phyloP scores from a whole-genome alignment of 305 asterid species.

The Solanum hybrid region DNA sequence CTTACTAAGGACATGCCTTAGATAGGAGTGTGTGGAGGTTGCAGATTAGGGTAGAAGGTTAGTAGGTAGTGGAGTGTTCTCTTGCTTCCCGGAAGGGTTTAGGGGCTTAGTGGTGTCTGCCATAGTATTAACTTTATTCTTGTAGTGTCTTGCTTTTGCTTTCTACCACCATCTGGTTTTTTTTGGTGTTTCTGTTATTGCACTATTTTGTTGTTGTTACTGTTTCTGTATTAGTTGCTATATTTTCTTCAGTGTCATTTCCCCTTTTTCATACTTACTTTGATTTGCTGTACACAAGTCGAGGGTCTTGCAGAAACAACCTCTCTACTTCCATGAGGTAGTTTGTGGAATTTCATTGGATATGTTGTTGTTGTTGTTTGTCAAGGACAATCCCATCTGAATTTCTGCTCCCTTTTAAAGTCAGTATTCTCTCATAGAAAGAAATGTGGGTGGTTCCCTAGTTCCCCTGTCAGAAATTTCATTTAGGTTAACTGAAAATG shows the following conservation, averaged over 20 bases:
- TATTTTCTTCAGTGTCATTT: neutral
- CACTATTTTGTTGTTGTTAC: neutral
- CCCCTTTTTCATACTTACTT: neutral
- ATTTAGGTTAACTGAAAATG: neutral
- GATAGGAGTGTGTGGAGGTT: neutral
- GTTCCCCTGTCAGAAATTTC: neutral
- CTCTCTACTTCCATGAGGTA: neutral
- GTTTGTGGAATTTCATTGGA: neutral
- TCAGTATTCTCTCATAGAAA: neutral
- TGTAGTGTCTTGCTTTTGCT: neutral
- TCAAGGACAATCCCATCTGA: neutral
- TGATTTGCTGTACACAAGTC: neutral
- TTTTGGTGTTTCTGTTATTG: neutral
- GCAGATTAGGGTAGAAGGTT: neutral
- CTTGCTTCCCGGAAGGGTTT: neutral
- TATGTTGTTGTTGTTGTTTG: neutral
- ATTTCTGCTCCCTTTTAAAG: neutral
- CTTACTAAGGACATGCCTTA: neutral
- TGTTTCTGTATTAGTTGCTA: neutral
- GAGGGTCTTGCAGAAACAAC: neutral
- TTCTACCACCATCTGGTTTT: neutral
- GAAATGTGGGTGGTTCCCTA: neutral
- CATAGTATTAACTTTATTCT: neutral
- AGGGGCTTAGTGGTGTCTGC: neutral
- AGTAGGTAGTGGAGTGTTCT: neutral